A percentile compares a stretch with the other conserved stretches of the same genome.
Conservation (phyloP, 768 basidiomycete species). For the Leccinum ochraceum region DNA sequence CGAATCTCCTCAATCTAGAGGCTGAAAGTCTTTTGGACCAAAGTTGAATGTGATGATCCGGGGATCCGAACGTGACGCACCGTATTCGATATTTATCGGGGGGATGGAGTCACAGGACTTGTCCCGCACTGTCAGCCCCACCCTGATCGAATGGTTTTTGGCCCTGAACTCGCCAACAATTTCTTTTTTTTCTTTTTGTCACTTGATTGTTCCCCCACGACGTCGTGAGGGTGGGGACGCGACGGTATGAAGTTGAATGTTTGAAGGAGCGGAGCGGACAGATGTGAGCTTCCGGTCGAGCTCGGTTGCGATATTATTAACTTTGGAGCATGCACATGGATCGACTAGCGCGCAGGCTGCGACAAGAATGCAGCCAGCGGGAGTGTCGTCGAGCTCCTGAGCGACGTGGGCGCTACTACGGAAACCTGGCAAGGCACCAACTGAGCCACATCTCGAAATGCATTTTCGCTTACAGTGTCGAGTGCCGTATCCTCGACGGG, state of each 20-base stretch:
- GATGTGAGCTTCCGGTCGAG: neutral
- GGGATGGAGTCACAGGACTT: neutral
- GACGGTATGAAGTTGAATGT: neutral
- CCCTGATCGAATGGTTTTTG: constrained; percentile 30
- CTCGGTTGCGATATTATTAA: neutral
- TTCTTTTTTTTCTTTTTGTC: neutral
- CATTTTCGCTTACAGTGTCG: neutral
- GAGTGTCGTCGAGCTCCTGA: neutral
- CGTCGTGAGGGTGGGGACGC: neutral
- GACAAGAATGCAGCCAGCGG: neutral
- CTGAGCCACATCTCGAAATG: neutral
- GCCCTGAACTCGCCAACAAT: neutral
- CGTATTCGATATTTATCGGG: neutral
- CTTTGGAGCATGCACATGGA: neutral
- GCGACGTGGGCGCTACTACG: neutral
- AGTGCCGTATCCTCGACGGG: constrained; percentile 19
- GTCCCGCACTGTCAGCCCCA: neutral
- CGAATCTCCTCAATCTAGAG: neutral
- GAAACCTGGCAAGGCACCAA: neutral
- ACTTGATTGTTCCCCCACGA: neutral
- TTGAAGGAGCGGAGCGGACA: neutral
- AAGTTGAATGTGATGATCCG: neutral
- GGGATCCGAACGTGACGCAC: neutral
- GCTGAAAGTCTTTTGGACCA: neutral
- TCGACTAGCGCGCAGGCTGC: neutral